These are phyloP conservation scores for Mycena belliarum DNA, from an alignment of 768 basidiomycete genomes.

Conservation along the genomic window DNA sequence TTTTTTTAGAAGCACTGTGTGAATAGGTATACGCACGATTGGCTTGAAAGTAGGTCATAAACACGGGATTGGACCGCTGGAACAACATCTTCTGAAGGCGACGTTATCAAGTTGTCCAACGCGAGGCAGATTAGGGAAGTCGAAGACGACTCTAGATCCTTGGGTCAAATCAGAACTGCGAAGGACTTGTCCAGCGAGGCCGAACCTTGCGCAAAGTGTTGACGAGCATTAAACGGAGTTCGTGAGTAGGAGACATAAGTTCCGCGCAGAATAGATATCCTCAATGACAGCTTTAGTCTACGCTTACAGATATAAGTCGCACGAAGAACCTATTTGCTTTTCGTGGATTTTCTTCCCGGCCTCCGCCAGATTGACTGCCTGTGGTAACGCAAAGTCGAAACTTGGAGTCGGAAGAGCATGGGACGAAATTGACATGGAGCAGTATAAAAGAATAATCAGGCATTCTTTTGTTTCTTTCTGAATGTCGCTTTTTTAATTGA, in stretches of 20 bases:
- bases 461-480: constrained; percentile 69
- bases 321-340: constrained; percentile 60
- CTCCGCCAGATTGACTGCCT: constrained; percentile 78
- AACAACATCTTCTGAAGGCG: constrained; percentile 64
- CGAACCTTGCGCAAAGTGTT: constrained; percentile 82
- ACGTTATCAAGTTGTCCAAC: constrained; percentile 64
- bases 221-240: constrained; percentile 79
- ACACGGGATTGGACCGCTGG: constrained; percentile 75
- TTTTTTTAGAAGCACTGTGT: constrained; percentile 19
- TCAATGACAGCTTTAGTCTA: constrained; percentile 29
- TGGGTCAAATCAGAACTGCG: neutral
- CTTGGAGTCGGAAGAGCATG: constrained; percentile 43
- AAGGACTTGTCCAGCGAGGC: neutral
- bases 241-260: constrained; percentile 67
- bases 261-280: constrained; percentile 80
- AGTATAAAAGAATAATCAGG: constrained; percentile 72
- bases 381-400: constrained; percentile 71
- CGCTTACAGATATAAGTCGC: neutral
- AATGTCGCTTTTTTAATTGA: constrained; percentile 16
- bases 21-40: constrained; percentile 51
- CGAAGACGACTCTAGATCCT: constrained; percentile 72
- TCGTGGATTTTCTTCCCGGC: constrained; percentile 59
- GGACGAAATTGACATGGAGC: constrained; percentile 51
- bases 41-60: constrained; percentile 65
- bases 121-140: constrained; percentile 67